Percentiles rank a stretch among this genome's conserved stretches.
These are phyloP conservation scores for Centaurea solstitialis DNA, from an alignment of 129 eudicot genomes.

Conservation along the genomic window DNA sequence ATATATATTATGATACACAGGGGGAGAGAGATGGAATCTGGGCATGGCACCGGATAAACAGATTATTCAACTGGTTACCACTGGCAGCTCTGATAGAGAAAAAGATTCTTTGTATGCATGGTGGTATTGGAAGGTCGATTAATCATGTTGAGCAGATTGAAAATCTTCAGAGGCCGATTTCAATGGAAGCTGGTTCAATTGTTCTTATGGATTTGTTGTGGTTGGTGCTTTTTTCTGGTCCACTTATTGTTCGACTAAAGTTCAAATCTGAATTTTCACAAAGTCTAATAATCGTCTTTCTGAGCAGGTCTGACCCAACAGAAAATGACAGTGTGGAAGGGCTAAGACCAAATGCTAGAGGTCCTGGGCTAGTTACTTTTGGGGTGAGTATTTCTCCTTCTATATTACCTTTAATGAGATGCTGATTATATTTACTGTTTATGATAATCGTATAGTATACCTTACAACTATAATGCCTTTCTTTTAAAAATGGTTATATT, in stretches of 20 bases:
- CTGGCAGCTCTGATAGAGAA: slow-evolving; percentile 94
- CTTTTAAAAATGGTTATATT: neutral
- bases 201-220: slow-evolving; percentile 96
- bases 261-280: neutral
- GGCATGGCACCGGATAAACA: slow-evolving; percentile 93
- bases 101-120: slow-evolving; percentile 97
- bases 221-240: slow-evolving; percentile 37
- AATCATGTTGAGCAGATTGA: slow-evolving; percentile 90
- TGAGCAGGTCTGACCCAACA: slow-evolving; percentile 97
- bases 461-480: neutral
- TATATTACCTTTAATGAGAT: neutral
- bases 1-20: slow-evolving; percentile 52
- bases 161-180: slow-evolving; percentile 81
- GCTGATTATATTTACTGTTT: neutral
- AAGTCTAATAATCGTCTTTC: neutral
- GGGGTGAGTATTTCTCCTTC: slow-evolving; percentile 66
- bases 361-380: slow-evolving; percentile 97
- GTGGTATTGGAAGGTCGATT: slow-evolving; percentile 98
- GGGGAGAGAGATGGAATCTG: slow-evolving; percentile 99
- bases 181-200: slow-evolving; percentile 97
- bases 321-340: slow-evolving; percentile 99
- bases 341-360: slow-evolving; percentile 95
- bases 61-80: slow-evolving; percentile 94
- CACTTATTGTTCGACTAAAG: neutral
- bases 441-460: neutral